phyloP scores from a whole-genome alignment of 163 green algal genomes.

The Volvox carteri region DNA sequence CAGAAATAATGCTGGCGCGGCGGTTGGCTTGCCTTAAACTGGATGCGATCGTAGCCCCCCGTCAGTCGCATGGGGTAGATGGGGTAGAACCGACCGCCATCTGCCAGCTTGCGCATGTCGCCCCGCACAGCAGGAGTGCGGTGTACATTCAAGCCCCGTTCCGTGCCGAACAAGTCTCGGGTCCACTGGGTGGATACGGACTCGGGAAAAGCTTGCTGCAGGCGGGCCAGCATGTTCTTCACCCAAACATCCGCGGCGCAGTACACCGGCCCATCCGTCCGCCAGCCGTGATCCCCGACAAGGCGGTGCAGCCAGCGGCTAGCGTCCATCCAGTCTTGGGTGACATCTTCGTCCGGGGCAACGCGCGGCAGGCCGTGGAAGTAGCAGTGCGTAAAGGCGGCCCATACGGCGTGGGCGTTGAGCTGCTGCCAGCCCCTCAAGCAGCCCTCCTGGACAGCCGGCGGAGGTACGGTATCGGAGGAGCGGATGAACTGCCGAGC shows the following conservation, averaged over 20 bases:
- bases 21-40: slow-evolving; percentile 44
- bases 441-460: not conserved
- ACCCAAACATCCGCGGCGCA: not conserved
- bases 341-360: not conserved
- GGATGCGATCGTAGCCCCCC: not conserved
- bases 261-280: not conserved
- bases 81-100: not conserved
- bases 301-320: not conserved
- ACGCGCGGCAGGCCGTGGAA: not conserved
- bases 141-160: no score
- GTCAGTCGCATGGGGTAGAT: slow-evolving; percentile 36
- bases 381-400: slow-evolving; percentile 43
- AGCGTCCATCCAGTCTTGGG: not conserved
- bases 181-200: not conserved
- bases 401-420: not conserved
- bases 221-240: not conserved
- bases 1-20: no score
- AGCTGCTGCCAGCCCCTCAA: not conserved
- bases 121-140: not conserved
- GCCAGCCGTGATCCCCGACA: slow-evolving; percentile 33
- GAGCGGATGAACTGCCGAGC: not conserved
- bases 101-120: not conserved
- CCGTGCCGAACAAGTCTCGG: no score
- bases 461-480: not conserved
- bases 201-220: not conserved